Evolutionary conservation across 768 basidiomycete species (phyloP).

Genomic region (Boletus reticuloceps): DNA sequence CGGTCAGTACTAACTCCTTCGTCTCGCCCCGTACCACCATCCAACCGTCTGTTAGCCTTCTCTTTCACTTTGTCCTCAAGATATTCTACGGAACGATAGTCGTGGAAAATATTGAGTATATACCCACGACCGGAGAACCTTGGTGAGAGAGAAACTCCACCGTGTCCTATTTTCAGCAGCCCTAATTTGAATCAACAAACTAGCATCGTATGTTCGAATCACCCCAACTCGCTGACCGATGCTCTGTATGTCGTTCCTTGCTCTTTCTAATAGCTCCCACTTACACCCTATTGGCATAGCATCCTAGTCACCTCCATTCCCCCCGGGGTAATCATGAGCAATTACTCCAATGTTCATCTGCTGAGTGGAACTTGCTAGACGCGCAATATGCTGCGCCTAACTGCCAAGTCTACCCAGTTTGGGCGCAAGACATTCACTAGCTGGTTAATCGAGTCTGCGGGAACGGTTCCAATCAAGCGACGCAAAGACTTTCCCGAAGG

Average conservation of each 20-base stretch:
- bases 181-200: background rate
- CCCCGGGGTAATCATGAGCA: constrained; percentile 44
- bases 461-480: constrained; percentile 80
- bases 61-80: constrained; percentile 82
- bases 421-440: constrained; percentile 81
- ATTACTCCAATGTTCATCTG: background rate
- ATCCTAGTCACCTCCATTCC: constrained; percentile 76
- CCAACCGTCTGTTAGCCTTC: constrained; percentile 39
- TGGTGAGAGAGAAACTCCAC: constrained; percentile 47
- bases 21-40: background rate
- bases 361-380: constrained; percentile 39
- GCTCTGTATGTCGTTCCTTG: constrained; percentile 57
- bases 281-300: constrained; percentile 33
- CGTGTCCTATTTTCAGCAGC: background rate
- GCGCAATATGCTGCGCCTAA: constrained; percentile 78
- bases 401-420: constrained; percentile 87
- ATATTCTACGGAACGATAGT: constrained; percentile 91
- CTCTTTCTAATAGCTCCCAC: background rate
- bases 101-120: constrained; percentile 69
- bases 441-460: constrained; percentile 87
- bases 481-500: constrained; percentile 63
- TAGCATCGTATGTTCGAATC: constrained; percentile 85
- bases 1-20: constrained; percentile 40
- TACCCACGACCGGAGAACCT: constrained; percentile 71
- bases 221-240: constrained; percentile 84